Evolutionary conservation across 2,329 filamentous ascomycete species (phyloP).

Genomic region (Colletotrichum melonis): DNA sequence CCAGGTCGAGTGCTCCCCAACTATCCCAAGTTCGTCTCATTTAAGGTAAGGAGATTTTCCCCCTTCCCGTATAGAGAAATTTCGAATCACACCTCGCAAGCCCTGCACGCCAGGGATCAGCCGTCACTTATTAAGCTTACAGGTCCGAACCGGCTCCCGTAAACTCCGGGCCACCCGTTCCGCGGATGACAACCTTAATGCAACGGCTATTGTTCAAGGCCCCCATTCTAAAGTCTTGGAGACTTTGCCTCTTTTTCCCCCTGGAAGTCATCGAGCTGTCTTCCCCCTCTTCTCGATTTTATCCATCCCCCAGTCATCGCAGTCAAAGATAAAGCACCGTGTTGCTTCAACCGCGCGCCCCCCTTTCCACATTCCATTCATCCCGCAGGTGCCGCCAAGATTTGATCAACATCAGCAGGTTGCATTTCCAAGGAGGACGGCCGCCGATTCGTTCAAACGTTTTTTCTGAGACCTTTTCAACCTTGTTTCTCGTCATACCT

Average conservation of each 20-base stretch:
- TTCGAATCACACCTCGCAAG: neutral
- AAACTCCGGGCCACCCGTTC: neutral
- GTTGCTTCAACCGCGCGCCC: neutral
- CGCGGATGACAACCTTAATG: constrained; percentile 22
- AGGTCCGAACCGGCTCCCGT: neutral
- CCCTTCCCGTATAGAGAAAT: neutral
- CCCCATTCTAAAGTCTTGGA: too few relatives aligned
- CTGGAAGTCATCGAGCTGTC: too few relatives aligned
- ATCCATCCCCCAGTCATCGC: neutral
- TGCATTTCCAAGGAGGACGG: neutral
- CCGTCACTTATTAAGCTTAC: neutral
- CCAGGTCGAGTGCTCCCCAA: neutral
- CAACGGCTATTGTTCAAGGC: constrained; percentile 15
- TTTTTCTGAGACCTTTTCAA: neutral
- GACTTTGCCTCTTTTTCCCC: neutral
- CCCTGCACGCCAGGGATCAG: neutral
- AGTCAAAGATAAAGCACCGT: neutral
- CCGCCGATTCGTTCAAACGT: neutral
- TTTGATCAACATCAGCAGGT: constrained; percentile 22
- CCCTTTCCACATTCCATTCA: neutral
- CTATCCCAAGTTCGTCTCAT: constrained; percentile 22
- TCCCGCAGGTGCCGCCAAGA: neutral
- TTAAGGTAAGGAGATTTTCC: neutral
- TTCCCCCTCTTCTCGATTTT: neutral
- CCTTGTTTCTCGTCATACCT: neutral